Evolutionary conservation across 2,329 filamentous ascomycete species (phyloP).

Genomic region (Phaeosphaeria sp.): DNA sequence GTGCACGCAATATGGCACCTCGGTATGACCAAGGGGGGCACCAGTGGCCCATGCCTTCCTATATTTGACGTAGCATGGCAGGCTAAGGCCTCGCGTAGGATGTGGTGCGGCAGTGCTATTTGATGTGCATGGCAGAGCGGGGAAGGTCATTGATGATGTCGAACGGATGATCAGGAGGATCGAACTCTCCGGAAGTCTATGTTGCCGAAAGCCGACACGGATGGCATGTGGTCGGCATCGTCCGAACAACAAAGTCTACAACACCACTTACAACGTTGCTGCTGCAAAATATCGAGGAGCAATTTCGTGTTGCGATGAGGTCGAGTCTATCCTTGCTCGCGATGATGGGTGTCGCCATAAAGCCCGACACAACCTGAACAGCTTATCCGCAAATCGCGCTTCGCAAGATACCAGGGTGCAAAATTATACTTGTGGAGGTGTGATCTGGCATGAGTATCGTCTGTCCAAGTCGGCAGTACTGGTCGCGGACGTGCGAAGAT

Average conservation of each 20-base stretch:
- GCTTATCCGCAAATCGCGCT: not conserved
- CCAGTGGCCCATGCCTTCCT: slow-evolving; percentile 4
- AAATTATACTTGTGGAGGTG: not conserved
- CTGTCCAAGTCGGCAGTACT: not conserved
- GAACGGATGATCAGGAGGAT: not conserved
- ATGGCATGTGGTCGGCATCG: not conserved
- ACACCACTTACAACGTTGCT: not conserved
- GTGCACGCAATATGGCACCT: slow-evolving; percentile 8
- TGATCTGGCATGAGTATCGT: not conserved
- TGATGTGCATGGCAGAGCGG: slow-evolving; percentile 13
- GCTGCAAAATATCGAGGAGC: not conserved
- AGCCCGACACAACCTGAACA: no score
- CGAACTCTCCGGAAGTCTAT: not conserved
- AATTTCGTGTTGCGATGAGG: not conserved
- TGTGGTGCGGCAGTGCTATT: not conserved
- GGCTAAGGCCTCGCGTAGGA: slow-evolving; percentile 1
- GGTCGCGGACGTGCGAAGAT: not conserved
- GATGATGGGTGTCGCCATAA: not conserved
- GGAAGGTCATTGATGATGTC: slow-evolving; percentile 15
- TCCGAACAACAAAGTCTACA: not conserved
- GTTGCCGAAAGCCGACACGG: not conserved
- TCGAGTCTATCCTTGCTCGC: not conserved
- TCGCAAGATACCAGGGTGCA: not conserved
- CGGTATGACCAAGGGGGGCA: slow-evolving; percentile 8
- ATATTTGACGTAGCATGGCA: slow-evolving; percentile 2